Percentiles rank a stretch among this genome's conserved stretches.
Conservation (phyloP, 345 rosid genomes). For the Linum tenue region DNA sequence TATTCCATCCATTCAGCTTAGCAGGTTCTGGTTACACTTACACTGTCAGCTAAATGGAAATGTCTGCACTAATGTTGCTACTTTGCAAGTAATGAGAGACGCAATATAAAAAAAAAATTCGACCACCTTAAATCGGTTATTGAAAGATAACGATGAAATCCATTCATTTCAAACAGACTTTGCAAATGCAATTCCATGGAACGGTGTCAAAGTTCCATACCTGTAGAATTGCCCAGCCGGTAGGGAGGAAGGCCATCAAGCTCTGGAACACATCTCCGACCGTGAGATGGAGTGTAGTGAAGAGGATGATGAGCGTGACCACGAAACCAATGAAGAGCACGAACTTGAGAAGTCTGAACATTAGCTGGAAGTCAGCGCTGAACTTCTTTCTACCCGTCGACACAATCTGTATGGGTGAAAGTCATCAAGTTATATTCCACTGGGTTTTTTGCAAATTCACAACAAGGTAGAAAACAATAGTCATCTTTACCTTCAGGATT, state of each 20-base stretch:
- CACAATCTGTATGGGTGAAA: slow-evolving; percentile 46
- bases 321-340: slow-evolving; percentile 56
- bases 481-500: slow-evolving; percentile 51
- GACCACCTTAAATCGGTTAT: no score
- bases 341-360: slow-evolving; percentile 84
- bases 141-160: no score
- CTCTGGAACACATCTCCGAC: slow-evolving; percentile 79
- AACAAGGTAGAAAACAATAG: not conserved
- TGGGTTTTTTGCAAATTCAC: not conserved
- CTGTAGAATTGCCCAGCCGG: slow-evolving; percentile 92
- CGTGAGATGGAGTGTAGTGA: slow-evolving; percentile 62
- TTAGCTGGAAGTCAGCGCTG: slow-evolving; percentile 90
- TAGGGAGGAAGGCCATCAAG: slow-evolving; percentile 76
- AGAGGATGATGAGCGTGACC: slow-evolving; percentile 51
- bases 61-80: no score
- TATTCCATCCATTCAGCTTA: no score
- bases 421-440: not conserved
- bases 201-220: slow-evolving; percentile 15
- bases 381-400: slow-evolving; percentile 95
- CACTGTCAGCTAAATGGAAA: no score
- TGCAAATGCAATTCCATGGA: not conserved
- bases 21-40: no score
- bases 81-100: no score
- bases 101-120: no score
- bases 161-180: not conserved